These are phyloP conservation scores for Cryphonectria carpinicola DNA, from an alignment of 2,329 filamentous ascomycete species.

Conservation along the genomic window DNA sequence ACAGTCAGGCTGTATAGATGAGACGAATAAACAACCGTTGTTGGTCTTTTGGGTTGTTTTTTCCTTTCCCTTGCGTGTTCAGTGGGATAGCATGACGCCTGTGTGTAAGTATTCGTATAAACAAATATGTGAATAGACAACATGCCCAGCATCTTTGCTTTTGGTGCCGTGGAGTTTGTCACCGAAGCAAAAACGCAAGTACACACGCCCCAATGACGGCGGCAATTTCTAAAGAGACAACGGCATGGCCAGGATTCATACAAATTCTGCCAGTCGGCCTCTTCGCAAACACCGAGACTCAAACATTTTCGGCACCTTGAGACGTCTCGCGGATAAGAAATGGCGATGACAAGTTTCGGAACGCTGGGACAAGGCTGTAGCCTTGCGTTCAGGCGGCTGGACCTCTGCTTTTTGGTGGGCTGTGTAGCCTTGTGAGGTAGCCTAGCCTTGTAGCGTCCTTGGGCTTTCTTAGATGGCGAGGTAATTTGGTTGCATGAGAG, in stretches of 20 bases:
- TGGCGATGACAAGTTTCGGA: neutral
- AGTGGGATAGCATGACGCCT: slow-evolving; percentile 15
- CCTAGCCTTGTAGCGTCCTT: neutral
- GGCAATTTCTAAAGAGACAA: neutral
- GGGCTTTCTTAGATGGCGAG: neutral
- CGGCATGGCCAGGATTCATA: neutral
- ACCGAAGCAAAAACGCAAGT: neutral
- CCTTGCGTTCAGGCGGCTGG: neutral
- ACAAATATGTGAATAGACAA: slow-evolving; percentile 21
- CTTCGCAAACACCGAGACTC: neutral
- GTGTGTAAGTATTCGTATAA: slow-evolving; percentile 23
- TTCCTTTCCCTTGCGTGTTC: neutral
- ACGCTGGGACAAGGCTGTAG: slow-evolving; percentile 7
- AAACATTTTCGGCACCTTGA: neutral
- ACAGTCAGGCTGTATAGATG: slow-evolving; percentile 66
- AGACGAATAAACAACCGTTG: slow-evolving; percentile 1
- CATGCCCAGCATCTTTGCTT: neutral
- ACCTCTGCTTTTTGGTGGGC: neutral
- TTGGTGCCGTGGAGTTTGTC: neutral
- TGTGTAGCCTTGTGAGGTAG: neutral
- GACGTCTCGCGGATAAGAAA: neutral
- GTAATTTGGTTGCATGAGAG: neutral
- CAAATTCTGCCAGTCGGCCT: neutral
- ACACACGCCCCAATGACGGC: neutral
- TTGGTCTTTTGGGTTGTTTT: neutral